Evolutionary conservation across 192 early-diverging fungal species (phyloP), one percentile per base, ranked within the genome.

Genomic region (Irineochytrium annulatum): DNA sequence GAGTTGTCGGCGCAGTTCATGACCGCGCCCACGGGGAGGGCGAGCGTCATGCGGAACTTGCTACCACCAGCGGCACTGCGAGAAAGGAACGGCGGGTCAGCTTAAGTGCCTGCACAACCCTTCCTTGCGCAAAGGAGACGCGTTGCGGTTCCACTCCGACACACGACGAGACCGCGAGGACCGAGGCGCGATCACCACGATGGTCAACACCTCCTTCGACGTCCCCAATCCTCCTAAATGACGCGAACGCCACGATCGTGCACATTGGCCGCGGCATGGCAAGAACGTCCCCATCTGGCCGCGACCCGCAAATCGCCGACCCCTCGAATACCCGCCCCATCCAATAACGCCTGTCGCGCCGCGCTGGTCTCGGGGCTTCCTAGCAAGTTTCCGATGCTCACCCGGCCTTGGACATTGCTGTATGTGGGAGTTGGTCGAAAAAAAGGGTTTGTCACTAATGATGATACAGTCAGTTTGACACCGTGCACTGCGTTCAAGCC

Each of bases 1-100:
- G 94, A 97, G 93, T 99, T 99, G 80, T 99, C 97, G 59, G 97
- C 97, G 76, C 95, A 98, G 86, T 99, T 99, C 88, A 98, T 97
- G 65, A 98, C 92, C 52, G 97, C 97, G 80, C 83, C 87, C 59
- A 88, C 85, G 45, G 87, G 89, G 58, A 99, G 87, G 92, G 91
- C 97, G 69, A 98, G 88, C 75, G 95, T 93, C 95, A 99, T 98
- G 74, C 94, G 89, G 86, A 93, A 95, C 80, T 99, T 99, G 80
- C 86, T 91, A 70, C 93, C 93, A 59, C 89, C 63, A 43, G 81
- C 77, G 60, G 59, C 67, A 64, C 65, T 67, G 48, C 31, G 59
- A 17, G 34, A 28, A 32, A 39, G 35, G 32, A 61, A 28, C 14
- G 22, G 6, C 20, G 20, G 13, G 48, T 24, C 32, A 35, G 57